Conservation (phyloP, 106 monocot species). For the Ottelia alismoides region DNA sequence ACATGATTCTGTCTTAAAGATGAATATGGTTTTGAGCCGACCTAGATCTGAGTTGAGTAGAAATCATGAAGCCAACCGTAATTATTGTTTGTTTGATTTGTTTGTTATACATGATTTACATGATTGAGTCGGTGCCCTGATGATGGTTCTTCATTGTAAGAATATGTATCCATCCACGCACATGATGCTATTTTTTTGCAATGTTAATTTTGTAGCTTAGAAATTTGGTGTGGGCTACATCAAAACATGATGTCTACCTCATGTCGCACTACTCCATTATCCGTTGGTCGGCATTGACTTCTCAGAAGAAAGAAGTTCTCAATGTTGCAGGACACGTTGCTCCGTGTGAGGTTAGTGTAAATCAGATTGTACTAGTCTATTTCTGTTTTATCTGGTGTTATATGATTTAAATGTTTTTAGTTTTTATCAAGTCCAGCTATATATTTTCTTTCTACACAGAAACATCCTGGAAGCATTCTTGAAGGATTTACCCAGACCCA, state of each 20-base stretch:
- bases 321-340: conserved; percentile 59
- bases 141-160: too few species aligned
- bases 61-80: too few species aligned
- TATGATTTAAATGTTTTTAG: background rate
- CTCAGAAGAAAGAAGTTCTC: conserved; percentile 44
- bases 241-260: conserved; percentile 85
- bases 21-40: too few species aligned
- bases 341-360: conserved; percentile 21
- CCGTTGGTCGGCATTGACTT: conserved; percentile 67
- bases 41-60: too few species aligned
- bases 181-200: too few species aligned
- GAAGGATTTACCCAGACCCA: conserved; percentile 33
- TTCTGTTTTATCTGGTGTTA: background rate
- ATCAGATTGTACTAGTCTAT: background rate
- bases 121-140: too few species aligned
- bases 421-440: background rate
- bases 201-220: conserved; percentile 59
- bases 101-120: too few species aligned
- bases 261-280: conserved; percentile 57
- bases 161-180: too few species aligned
- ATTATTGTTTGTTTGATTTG: too few species aligned
- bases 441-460: conserved; percentile 19
- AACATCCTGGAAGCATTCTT: conserved; percentile 36
- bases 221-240: conserved; percentile 88
- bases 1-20: too few species aligned